Conservation (phyloP, 2,329 filamentous ascomycete species). For the Capronia americana region DNA sequence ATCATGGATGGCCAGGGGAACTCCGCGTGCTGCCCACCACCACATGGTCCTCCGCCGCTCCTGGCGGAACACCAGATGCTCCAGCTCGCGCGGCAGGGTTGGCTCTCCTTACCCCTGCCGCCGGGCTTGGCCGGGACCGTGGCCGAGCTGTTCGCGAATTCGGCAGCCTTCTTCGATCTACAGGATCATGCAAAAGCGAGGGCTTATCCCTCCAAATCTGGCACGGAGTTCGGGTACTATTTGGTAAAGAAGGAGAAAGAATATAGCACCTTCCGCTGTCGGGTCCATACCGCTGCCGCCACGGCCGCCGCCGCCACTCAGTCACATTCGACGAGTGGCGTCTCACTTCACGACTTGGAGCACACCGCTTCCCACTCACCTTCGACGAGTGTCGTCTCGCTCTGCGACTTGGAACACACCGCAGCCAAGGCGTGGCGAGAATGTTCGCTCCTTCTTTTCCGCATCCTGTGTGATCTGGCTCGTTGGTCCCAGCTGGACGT, state of each 20-base stretch:
- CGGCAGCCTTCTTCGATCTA: conserved; percentile 24
- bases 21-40: conserved; percentile 7
- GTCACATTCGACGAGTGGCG: neutral
- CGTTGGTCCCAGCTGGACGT: conserved; percentile 34
- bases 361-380: conserved; percentile 19
- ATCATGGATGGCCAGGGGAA: conserved; percentile 12
- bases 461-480: conserved; percentile 41
- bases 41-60: conserved; percentile 36
- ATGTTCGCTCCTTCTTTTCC: conserved; percentile 36
- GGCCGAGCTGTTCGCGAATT: conserved; percentile 21
- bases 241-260: conserved; percentile 40
- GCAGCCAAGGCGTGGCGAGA: conserved; percentile 37
- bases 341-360: conserved; percentile 8
- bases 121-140: conserved; percentile 8
- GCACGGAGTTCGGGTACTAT: conserved; percentile 43
- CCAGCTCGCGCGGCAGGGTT: conserved; percentile 33
- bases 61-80: conserved; percentile 30
- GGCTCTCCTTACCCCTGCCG: conserved; percentile 28
- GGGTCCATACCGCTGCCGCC: conserved; percentile 11
- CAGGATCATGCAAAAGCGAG: conserved; percentile 19
- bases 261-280: conserved; percentile 42
- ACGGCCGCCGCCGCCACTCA: too few species aligned
- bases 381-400: neutral
- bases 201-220: conserved; percentile 39
- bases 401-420: conserved; percentile 17